Conservation (phyloP, 768 basidiomycete genomes). For the Pleurotus eryngii region DNA sequence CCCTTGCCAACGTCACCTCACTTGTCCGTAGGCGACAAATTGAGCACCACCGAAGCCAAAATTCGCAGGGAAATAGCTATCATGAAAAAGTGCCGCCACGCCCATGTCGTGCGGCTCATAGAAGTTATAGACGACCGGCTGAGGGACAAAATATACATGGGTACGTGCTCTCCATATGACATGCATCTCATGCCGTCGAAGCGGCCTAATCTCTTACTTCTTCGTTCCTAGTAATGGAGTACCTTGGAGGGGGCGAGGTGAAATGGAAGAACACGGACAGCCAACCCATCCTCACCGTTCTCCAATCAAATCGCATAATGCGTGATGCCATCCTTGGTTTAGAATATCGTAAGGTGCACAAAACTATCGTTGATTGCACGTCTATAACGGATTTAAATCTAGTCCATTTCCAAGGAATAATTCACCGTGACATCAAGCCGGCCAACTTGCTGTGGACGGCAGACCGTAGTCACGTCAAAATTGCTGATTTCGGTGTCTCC, state of each 20-base stretch:
- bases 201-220: neutral
- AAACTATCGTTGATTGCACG: conserved; percentile 12
- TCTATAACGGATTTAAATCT: conserved; percentile 7
- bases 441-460: conserved; percentile 91
- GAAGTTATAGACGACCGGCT: conserved; percentile 95
- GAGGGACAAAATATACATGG: conserved; percentile 88
- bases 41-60: conserved; percentile 74
- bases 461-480: conserved; percentile 89
- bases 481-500: conserved; percentile 97
- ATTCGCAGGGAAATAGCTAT: conserved; percentile 95
- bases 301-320: conserved; percentile 83
- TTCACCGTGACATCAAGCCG: conserved; percentile 99
- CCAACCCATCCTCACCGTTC: conserved; percentile 75
- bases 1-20: conserved; percentile 49
- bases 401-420: conserved; percentile 98
- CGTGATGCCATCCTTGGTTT: conserved; percentile 92
- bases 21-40: conserved; percentile 60
- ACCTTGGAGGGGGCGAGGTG: conserved; percentile 92
- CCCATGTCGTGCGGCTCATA: conserved; percentile 83
- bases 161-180: conserved; percentile 45
- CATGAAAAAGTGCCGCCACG: conserved; percentile 95
- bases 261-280: conserved; percentile 72
- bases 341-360: conserved; percentile 76
- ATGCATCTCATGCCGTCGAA: conserved; percentile 1
- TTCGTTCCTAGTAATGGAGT: conserved; percentile 79